Base-by-base conservation (phyloP, 768 basidiomycete genomes). In the Suillus occidentalis region DNA sequence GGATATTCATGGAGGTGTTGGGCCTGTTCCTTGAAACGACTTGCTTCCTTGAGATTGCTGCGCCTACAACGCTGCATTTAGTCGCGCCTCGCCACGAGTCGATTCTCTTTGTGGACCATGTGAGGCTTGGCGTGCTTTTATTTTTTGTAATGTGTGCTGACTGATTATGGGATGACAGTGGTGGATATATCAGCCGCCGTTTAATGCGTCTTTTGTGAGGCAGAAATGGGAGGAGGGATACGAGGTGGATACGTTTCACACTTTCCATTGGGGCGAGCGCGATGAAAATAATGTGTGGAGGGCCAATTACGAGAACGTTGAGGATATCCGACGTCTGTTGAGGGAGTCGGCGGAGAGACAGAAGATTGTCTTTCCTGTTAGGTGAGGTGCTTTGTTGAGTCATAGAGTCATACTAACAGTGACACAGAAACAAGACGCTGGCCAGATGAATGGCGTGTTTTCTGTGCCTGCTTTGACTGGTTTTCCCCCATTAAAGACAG, bases 221-320 rank as follows among this genome's bases (percentile, higher is more conserved):
- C 72, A 79, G 53, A 77, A 81, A 61, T 84, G 84, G 84, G 70
- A 67, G 0, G 72, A 79, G 62, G 83, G 82, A 1, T 77, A 72
- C 62, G 83, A 84, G 62, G 83, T 85, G 20, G 84, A 84, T 64
- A 81, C 83, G 10, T 84, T 84, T 69, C 83, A 84, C 65, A 77
- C 81, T 0, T 84, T 83, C 64, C 81, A 83, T 66, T 84, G 84
- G 83, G 82, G 80, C 12, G 81, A 82, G 59, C 74, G 63, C 7
- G 73, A 66, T 5, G 70, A 59, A 4, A 73, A 79, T 36, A 78
- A 77, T 3, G 59, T 68, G 36, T 82, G 82, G 80, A 70, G 63
- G 61, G 78, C 72, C 0, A 71, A 78, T 52, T 73, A 75, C 36
- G 64, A 68, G 39, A 75, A 79, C 43, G 74, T 83, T 34, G 67